These are phyloP conservation scores for Eimeria falciformis DNA, from an alignment of 169 alveolate species.

Conservation along the genomic window DNA sequence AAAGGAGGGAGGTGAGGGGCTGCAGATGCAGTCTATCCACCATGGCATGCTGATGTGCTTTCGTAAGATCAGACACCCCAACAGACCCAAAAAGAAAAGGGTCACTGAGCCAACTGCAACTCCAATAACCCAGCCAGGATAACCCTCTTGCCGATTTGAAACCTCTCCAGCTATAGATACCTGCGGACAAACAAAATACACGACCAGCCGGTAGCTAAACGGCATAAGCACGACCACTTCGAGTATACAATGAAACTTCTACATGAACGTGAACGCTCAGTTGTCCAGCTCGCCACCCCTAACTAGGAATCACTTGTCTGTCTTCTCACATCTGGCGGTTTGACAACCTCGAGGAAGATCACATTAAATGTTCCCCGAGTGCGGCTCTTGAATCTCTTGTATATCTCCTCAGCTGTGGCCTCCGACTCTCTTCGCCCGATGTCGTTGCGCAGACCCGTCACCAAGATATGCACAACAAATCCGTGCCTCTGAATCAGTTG, in stretches of 20 bases:
- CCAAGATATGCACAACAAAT: constrained; percentile 56
- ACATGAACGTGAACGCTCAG: too few species aligned
- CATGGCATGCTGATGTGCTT: constrained; percentile 75
- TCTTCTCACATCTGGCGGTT: constrained; percentile 54
- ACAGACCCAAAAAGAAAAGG: constrained; percentile 68
- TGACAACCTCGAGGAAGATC: constrained; percentile 62
- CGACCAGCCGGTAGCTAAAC: neutral
- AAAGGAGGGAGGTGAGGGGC: constrained; percentile 66
- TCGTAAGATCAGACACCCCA: constrained; percentile 69
- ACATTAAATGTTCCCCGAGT: constrained; percentile 69
- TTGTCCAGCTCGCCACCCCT: too few species aligned
- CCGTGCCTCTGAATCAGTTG: constrained; percentile 46
- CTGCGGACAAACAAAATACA: constrained; percentile 4
- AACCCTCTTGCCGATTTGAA: constrained; percentile 56
- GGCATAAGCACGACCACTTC: neutral
- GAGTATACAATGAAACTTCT: neutral
- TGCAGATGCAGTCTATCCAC: constrained; percentile 78
- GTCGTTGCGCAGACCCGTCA: constrained; percentile 52
- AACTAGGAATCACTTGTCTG: too few species aligned
- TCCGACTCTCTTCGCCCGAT: constrained; percentile 50
- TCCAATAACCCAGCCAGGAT: constrained; percentile 75
- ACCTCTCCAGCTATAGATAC: neutral
- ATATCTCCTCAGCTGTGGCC: constrained; percentile 72
- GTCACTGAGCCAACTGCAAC: constrained; percentile 70
- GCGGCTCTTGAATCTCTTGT: constrained; percentile 63